These are phyloP conservation scores for Rhodamnia rubescens DNA, from an alignment of 345 rosid species.

Conservation along the genomic window DNA sequence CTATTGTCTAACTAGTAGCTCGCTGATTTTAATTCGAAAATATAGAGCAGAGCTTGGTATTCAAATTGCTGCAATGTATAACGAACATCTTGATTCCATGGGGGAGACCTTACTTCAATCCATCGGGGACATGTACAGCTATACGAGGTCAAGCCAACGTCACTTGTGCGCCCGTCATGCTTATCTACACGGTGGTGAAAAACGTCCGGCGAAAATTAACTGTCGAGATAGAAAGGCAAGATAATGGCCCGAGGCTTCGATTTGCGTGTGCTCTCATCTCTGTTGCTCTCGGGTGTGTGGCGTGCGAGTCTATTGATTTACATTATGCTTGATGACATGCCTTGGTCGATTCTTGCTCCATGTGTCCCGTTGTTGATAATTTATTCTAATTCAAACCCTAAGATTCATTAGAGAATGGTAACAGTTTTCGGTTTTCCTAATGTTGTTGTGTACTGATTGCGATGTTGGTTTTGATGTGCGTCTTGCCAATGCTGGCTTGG, in stretches of 20 bases:
- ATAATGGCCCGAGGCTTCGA: rapidly evolving
- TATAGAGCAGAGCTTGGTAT: neutral
- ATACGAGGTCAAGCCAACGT: neutral
- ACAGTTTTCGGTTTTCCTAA: neutral
- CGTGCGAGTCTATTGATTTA: neutral
- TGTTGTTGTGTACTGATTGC: neutral
- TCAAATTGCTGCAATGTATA: neutral
- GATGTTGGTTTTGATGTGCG: neutral
- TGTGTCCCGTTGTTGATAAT: neutral
- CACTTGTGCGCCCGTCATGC: neutral
- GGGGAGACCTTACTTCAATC: neutral
- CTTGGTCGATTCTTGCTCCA: neutral
- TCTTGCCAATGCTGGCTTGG: neutral
- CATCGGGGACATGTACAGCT: neutral
- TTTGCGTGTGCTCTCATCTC: neutral
- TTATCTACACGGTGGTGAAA: neutral
- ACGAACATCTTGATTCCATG: neutral
- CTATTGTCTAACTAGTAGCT: neutral
- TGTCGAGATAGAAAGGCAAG: neutral
- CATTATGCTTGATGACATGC: neutral
- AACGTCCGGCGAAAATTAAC: neutral
- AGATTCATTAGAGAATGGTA: no score
- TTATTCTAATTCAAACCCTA: no score
- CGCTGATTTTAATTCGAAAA: neutral
- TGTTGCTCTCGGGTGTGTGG: neutral